A percentile compares a stretch with the other conserved stretches of the same genome.
Evolutionary conservation across 1,139 yeast genomes (phyloP).

Genomic region (Hansenula anomala): DNA sequence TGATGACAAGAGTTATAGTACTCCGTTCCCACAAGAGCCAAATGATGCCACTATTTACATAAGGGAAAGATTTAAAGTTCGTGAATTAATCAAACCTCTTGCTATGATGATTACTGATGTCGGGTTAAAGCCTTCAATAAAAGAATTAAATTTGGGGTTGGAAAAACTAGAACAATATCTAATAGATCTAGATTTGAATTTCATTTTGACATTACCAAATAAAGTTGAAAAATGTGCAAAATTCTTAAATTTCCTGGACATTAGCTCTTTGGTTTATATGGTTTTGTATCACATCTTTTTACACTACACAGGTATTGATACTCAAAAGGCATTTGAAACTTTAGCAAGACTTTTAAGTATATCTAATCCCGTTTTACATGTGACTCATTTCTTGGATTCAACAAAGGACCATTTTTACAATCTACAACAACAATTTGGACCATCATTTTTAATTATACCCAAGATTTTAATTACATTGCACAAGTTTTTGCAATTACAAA

Average conservation of each 20-base stretch:
- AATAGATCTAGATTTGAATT: not conserved
- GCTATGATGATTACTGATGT: conserved; percentile 2
- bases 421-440: conserved; percentile 5
- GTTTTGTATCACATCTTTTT: not conserved
- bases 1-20: conserved; percentile 1
- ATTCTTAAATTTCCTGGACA: conserved; percentile 4
- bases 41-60: not conserved
- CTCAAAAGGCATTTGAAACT: not conserved
- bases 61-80: not conserved
- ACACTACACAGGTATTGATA: not conserved
- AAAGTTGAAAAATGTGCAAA: conserved; percentile 1
- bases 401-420: conserved; percentile 3
- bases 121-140: not conserved
- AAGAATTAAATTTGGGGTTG: not conserved
- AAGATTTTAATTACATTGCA: conserved; percentile 3
- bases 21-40: not conserved
- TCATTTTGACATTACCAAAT: not conserved
- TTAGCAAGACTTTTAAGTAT: not conserved
- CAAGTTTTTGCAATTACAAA: conserved; percentile 4
- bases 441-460: conserved; percentile 3
- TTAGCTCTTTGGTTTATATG: not conserved
- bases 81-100: conserved; percentile 1
- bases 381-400: conserved; percentile 4
- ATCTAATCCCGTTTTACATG: conserved; percentile 1
- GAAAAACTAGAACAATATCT: not conserved